Percentiles rank a stretch among this genome's conserved stretches.
These are phyloP conservation scores for Rhazya stricta DNA, from an alignment of 257 asterid species.

Conservation along the genomic window DNA sequence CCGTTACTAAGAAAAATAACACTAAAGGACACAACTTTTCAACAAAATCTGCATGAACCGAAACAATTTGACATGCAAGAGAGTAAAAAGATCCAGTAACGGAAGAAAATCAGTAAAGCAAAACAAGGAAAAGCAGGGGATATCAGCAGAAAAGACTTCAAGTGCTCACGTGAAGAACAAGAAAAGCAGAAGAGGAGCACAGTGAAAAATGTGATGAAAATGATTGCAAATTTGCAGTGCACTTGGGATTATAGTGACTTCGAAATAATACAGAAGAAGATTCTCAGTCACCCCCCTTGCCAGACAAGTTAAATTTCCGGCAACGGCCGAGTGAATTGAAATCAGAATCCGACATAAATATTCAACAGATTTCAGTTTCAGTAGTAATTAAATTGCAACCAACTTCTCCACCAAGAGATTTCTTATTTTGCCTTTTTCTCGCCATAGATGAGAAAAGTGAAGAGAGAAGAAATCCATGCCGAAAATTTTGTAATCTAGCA, in stretches of 20 bases:
- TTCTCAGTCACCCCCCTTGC: not conserved
- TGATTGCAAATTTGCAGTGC: not conserved
- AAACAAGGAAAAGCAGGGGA: conserved; percentile 3
- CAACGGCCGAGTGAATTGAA: not conserved
- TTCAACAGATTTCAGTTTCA: not conserved
- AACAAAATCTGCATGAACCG: not conserved
- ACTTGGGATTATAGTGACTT: conserved; percentile 9
- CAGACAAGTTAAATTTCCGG: conserved; percentile 16
- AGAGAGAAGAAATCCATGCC: not conserved
- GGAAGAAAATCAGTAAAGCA: not conserved
- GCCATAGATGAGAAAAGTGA: not conserved
- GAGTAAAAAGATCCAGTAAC: not conserved
- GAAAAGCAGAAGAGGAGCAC: not conserved
- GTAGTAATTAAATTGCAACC: not conserved
- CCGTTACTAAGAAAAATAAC: not conserved
- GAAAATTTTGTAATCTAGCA: not conserved
- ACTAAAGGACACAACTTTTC: conserved; percentile 2
- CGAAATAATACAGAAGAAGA: too few relatives aligned
- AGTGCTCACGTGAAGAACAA: conserved; percentile 11
- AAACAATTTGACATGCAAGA: conserved; percentile 7
- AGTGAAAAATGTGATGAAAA: not conserved
- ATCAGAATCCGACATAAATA: not conserved
- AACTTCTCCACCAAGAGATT: conserved; percentile 7
- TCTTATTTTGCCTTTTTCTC: not conserved
- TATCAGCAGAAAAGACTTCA: not conserved